Evolutionary conservation across 164 flowering plant species (phyloP).

Genomic region (Berberis vulgaris): DNA sequence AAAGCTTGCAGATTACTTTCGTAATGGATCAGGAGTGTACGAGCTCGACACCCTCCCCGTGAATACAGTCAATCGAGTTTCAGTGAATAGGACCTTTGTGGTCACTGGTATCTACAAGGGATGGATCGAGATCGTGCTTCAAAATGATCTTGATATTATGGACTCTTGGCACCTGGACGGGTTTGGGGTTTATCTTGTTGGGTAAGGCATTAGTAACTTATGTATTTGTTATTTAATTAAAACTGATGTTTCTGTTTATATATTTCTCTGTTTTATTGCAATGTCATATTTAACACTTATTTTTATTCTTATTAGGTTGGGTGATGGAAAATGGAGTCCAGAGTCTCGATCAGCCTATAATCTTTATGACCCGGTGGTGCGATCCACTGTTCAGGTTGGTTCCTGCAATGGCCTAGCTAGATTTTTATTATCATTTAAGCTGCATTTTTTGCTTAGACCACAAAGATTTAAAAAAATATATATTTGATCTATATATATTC

Average conservation of each 20-base stretch:
- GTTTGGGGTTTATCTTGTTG: constrained; percentile 57
- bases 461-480: no score
- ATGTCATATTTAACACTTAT: not conserved
- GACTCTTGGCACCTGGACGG: constrained; percentile 79
- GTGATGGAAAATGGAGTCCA: constrained; percentile 37
- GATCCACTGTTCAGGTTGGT: constrained; percentile 46
- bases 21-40: constrained; percentile 44
- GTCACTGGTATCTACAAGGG: constrained; percentile 45
- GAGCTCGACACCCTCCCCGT: constrained; percentile 39
- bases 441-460: no score
- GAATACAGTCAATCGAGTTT: constrained; percentile 10
- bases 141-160: constrained; percentile 30
- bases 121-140: constrained; percentile 53
- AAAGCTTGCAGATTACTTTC: constrained; percentile 48
- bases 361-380: constrained; percentile 39
- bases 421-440: no score
- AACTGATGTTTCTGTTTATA: not conserved
- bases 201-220: constrained; percentile 27
- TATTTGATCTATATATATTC: no score
- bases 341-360: constrained; percentile 26
- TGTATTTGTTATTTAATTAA: not conserved
- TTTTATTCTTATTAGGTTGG: constrained; percentile 23
- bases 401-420: not conserved
- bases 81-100: constrained; percentile 33
- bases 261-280: not conserved